These are phyloP conservation scores for Nicotiana tomentosiformis DNA, from an alignment of 257 asterid genomes.

Conservation along the genomic window DNA sequence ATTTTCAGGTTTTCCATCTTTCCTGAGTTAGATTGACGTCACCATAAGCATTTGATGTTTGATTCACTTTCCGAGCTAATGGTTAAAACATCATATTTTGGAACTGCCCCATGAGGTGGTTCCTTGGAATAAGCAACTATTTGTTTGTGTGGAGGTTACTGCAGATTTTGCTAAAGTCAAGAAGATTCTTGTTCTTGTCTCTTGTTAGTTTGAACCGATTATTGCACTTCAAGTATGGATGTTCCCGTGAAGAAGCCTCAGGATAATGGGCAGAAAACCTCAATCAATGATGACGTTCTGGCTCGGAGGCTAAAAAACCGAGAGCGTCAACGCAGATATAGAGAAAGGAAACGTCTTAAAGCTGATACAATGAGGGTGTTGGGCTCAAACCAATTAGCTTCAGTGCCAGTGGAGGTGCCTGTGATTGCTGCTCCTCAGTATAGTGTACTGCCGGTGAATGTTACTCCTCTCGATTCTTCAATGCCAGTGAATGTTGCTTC, in stretches of 20 bases:
- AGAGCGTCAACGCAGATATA: constrained; percentile 86
- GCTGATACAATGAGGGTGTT: constrained; percentile 28
- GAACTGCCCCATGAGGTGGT: neutral
- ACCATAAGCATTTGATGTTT: neutral
- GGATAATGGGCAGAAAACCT: constrained; percentile 32
- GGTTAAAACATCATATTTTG: neutral
- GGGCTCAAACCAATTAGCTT: constrained; percentile 24
- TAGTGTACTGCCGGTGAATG: neutral
- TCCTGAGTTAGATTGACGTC: neutral
- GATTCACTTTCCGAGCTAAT: neutral
- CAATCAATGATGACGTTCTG: constrained; percentile 41
- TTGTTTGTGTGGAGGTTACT: neutral
- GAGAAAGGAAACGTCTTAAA: constrained; percentile 83
- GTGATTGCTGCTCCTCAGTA: constrained; percentile 29
- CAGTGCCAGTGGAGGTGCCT: constrained; percentile 31
- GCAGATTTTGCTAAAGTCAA: neutral
- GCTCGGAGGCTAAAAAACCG: constrained; percentile 77
- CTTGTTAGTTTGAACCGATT: neutral
- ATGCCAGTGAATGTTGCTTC: neutral
- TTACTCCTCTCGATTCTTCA: neutral
- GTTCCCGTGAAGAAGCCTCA: constrained; percentile 34
- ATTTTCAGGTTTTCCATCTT: neutral
- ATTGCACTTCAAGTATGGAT: constrained; percentile 29
- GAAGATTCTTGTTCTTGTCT: neutral
- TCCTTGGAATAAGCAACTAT: neutral